phyloP scores from a whole-genome alignment of 2,329 filamentous ascomycete species.

The Trichoderma afroharzianum region DNA sequence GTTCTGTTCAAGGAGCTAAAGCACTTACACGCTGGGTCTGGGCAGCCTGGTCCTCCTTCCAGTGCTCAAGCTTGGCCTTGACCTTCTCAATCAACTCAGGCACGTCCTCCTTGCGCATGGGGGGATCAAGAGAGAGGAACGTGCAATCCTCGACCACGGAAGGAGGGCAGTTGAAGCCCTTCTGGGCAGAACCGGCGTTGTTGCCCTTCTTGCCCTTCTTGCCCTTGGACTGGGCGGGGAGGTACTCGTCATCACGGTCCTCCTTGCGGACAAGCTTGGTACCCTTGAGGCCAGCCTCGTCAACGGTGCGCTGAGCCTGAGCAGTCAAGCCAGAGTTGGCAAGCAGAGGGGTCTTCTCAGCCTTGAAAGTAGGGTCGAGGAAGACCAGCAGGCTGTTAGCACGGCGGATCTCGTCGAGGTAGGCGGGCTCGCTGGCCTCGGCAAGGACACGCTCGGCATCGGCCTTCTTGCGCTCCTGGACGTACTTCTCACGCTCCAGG shows the following conservation, averaged over 20 bases:
- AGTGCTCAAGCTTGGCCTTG: conserved; percentile 83
- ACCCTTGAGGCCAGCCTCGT: conserved; percentile 81
- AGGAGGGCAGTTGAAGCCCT: conserved; percentile 77
- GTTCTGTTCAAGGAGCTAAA: neutral
- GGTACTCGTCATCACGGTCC: conserved; percentile 82
- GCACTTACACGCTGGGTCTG: conserved; percentile 83
- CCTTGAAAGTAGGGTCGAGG: conserved; percentile 72
- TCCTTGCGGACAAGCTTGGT: conserved; percentile 81
- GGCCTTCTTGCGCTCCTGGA: conserved; percentile 71
- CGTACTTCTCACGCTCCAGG: conserved; percentile 72
- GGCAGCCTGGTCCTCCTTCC: conserved; percentile 84
- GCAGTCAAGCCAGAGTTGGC: conserved; percentile 73
- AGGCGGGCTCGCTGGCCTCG: conserved; percentile 82
- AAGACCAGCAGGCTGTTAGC: conserved; percentile 84
- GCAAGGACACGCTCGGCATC: conserved; percentile 72
- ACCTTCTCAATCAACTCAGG: conserved; percentile 80
- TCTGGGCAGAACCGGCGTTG: conserved; percentile 45
- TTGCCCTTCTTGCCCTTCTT: conserved; percentile 71
- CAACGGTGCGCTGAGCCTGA: conserved; percentile 76
- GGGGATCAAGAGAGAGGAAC: conserved; percentile 80
- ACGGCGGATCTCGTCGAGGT: conserved; percentile 85
- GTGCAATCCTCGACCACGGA: conserved; percentile 88
- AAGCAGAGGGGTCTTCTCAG: conserved; percentile 63
- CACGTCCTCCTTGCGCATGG: conserved; percentile 80
- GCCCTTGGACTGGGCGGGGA: conserved; percentile 76